Evolutionary conservation across 208 protist species (phyloP), one percentile per base, ranked within the genome.

Genomic region (Naegleria fowleri): DNA sequence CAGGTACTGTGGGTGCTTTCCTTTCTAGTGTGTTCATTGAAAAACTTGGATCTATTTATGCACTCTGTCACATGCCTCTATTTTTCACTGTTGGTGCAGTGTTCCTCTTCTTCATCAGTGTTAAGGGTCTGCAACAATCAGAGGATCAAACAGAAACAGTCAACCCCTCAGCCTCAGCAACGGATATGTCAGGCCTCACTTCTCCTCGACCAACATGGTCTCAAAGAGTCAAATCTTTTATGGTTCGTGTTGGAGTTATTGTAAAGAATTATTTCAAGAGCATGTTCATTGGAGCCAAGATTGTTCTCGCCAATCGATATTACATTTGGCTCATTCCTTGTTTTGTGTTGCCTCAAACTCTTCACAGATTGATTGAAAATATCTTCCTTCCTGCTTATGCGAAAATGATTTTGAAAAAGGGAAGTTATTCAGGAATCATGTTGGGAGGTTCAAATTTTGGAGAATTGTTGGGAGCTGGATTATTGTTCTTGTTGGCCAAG

Each of bases 281-380:
- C 16, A 29, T 79, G 29, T 79, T 36, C 29, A 79, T 79, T 79
- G 67, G 67, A 13, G 67, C 67, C 1, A 79, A 79, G 36, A 36
- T 79, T 13, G 29, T 36, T n/a, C 29, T 29, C 29, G 9, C 3
- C 29, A 79, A 79, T n/a, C 19, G 67, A 79, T 79, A 79, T 79
- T 79, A 79, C 67, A 36, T 79, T 29, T 79, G 67, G 67, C n/a
- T 79, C 6, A 79, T 79, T 36, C 67, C 67, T 36, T 79, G 67
- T 33, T 79, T 79, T 36, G 67, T 79, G 0, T 36, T 79, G 7
- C 67, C 67, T 36, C 67, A 79, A 79, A n/a, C n/a, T 15, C 29
- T 79, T 13, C 67, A 79, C n/a, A 79, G 67, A 79, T 36, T 79
- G 29, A 79, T 79, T 79, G 67, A 79, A 79, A 79, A 79, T 36